Percentiles rank a stretch among this genome's conserved stretches.
These are phyloP conservation scores for Ceratobasidium sp. DNA, from an alignment of 1,284 basidiomycete species.

Conservation along the genomic window DNA sequence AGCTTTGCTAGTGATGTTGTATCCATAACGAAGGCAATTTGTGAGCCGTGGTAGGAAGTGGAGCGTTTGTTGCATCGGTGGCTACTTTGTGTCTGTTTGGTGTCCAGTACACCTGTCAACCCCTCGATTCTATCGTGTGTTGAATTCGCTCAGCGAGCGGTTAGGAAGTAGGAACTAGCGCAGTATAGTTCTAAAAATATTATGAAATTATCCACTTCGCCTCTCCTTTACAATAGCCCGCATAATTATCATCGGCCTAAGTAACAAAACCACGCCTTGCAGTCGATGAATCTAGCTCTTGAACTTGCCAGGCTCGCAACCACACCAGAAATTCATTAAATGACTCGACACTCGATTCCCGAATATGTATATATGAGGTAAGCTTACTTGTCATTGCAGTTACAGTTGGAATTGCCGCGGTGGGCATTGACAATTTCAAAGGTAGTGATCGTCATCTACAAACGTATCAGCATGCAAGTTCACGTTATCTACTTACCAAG, in stretches of 20 bases:
- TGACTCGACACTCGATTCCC: not conserved
- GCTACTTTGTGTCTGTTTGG: not conserved
- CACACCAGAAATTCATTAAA: not conserved
- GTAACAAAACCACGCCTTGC: not conserved
- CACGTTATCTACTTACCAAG: not conserved
- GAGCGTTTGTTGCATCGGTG: not conserved
- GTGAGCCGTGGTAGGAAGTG: not conserved
- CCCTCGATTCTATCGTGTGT: not conserved
- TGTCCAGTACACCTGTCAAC: too few species aligned
- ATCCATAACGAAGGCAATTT: conserved; percentile 7
- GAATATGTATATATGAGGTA: not conserved
- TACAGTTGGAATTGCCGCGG: not conserved
- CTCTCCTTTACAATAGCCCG: too few species aligned
- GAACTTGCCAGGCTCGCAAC: not conserved
- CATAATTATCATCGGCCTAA: not conserved
- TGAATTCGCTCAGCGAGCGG: too few species aligned
- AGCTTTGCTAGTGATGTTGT: conserved; percentile 1
- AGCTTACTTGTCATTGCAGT: conserved; percentile 7
- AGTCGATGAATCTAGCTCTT: not conserved
- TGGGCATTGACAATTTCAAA: not conserved
- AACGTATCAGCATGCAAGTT: not conserved
- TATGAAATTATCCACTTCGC: too few species aligned
- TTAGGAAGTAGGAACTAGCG: too few species aligned
- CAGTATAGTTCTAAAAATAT: too few species aligned
- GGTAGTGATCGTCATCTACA: conserved; percentile 7